Conservation (phyloP, 2,329 filamentous ascomycete genomes). For the Claviceps sp. region DNA sequence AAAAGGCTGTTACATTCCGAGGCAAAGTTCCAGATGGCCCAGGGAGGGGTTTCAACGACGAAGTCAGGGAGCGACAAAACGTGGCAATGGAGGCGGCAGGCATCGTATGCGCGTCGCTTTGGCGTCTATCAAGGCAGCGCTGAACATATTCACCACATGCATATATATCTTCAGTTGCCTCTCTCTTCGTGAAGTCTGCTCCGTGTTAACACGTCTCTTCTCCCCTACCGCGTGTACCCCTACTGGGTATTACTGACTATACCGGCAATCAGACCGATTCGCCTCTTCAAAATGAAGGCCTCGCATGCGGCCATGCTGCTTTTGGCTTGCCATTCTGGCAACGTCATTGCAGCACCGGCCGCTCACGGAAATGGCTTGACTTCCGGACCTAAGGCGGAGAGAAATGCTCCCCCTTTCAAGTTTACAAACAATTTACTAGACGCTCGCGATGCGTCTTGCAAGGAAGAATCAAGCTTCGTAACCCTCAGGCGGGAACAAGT, state of each 20-base stretch:
- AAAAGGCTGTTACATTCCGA: background rate
- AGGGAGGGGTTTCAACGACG: background rate
- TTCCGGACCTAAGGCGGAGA: background rate
- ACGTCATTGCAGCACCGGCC: background rate
- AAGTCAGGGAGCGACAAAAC: background rate
- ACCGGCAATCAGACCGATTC: background rate
- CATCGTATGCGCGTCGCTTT: background rate
- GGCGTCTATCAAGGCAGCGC: background rate
- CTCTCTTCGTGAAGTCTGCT: background rate
- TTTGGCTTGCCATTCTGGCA: constrained; percentile 2
- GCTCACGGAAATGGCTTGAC: background rate
- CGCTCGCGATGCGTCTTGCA: background rate
- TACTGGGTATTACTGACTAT: background rate
- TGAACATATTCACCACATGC: background rate
- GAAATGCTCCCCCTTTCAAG: background rate
- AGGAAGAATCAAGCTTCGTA: background rate
- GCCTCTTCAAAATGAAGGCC: constrained; percentile 1
- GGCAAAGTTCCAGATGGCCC: background rate
- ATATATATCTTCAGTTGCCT: background rate
- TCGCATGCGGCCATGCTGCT: constrained; percentile 1
- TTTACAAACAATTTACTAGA: background rate
- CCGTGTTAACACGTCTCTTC: background rate
- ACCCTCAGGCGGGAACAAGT: background rate
- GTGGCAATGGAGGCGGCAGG: background rate
- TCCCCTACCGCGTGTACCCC: background rate